Percentiles rank a stretch among this genome's conserved stretches.
Evolutionary conservation across 441 rosid genomes (phyloP).

Genomic region (Pelargonium australe): DNA sequence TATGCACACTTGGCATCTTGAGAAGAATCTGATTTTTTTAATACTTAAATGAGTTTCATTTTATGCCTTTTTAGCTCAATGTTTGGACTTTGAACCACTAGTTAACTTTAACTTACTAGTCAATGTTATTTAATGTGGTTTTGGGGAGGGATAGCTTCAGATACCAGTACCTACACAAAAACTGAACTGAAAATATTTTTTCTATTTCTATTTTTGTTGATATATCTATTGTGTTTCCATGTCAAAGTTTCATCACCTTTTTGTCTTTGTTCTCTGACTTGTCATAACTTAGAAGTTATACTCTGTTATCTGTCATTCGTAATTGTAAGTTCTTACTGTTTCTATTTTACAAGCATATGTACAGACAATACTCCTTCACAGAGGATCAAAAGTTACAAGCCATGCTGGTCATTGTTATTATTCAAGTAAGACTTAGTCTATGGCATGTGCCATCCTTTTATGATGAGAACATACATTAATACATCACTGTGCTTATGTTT

Average conservation of each 20-base stretch:
- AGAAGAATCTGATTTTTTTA: too few relatives aligned
- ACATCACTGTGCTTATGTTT: background rate
- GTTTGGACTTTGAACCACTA: background rate
- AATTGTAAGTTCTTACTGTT: background rate
- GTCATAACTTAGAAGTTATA: background rate
- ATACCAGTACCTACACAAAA: background rate
- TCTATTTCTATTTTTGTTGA: background rate
- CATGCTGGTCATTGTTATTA: slow-evolving; percentile 12
- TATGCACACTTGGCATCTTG: background rate
- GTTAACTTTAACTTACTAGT: background rate
- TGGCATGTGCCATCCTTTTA: background rate
- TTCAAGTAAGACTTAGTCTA: slow-evolving; percentile 14
- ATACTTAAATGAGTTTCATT: background rate
- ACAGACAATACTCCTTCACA: slow-evolving; percentile 23
- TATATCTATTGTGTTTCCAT: background rate
- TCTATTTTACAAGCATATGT: background rate
- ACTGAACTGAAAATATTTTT: background rate
- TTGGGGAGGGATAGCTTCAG: background rate
- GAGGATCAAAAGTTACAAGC: slow-evolving; percentile 18
- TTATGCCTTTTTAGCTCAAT: background rate
- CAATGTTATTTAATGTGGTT: background rate
- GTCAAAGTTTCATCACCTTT: background rate
- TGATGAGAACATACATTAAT: background rate
- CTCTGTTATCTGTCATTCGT: background rate
- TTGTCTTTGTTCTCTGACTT: background rate